Evolutionary conservation across 306 rosid species (phyloP).

Genomic region (Astragalus glycyphyllos): DNA sequence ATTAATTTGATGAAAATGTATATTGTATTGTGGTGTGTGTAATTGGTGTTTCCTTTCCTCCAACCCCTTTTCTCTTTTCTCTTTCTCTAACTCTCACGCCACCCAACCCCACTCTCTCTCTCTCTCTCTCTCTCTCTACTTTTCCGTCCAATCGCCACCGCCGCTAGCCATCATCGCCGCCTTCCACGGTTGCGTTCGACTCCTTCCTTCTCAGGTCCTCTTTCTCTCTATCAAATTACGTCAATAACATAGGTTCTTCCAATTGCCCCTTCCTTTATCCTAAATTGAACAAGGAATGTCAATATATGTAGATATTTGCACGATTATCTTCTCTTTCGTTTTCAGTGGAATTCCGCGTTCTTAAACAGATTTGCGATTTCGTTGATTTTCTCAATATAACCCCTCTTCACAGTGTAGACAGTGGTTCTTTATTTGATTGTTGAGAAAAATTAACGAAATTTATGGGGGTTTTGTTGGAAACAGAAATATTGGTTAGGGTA

Average conservation of each 20-base stretch:
- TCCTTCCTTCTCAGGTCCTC: constrained; percentile 28
- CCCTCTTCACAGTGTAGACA: constrained; percentile 8
- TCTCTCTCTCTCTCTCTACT: constrained; percentile 27
- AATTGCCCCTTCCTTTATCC: constrained; percentile 14
- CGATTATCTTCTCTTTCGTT: constrained; percentile 29
- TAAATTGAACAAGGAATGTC: constrained; percentile 22
- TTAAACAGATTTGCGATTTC: constrained; percentile 20
- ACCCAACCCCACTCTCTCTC: constrained; percentile 22
- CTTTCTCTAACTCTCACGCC: constrained; percentile 14
- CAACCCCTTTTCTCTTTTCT: constrained; percentile 29
- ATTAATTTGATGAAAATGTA: too few relatives aligned
- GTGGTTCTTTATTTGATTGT: constrained; percentile 15
- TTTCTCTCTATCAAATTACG: constrained; percentile 18
- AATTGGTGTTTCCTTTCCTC: constrained; percentile 39
- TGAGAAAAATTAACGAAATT: background rate
- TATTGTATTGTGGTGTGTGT: background rate
- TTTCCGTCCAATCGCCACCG: constrained; percentile 42
- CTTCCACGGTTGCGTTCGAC: constrained; percentile 6
- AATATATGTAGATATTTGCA: background rate
- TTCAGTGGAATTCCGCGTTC: constrained; percentile 2
- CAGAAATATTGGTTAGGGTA: constrained; percentile 34
- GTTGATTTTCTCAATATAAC: constrained; percentile 11
- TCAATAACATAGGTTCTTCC: constrained; percentile 17
- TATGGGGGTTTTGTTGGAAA: background rate
- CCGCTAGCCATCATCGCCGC: constrained; percentile 25